These are phyloP conservation scores for Selenicereus undatus DNA, from an alignment of 148 eudicot genomes.

Conservation along the genomic window DNA sequence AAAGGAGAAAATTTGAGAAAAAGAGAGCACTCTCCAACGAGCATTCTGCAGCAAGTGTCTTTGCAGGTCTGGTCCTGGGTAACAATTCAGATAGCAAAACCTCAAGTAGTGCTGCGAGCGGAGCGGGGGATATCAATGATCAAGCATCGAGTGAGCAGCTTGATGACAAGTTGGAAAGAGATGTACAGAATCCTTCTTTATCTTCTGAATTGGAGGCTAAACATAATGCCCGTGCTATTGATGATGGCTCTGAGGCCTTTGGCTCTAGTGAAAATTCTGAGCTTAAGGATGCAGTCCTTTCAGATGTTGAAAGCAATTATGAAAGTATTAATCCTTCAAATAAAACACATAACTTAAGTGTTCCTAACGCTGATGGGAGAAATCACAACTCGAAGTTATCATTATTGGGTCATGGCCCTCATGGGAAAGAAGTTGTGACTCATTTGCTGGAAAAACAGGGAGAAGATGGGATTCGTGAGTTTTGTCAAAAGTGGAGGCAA, in stretches of 20 bases:
- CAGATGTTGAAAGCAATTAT: slow-evolving; percentile 25
- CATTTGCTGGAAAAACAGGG: slow-evolving; percentile 61
- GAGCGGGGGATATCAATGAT: slow-evolving; percentile 22
- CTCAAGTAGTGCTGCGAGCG: slow-evolving; percentile 10
- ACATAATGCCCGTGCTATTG: slow-evolving; percentile 12
- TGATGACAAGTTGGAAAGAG: slow-evolving; percentile 23
- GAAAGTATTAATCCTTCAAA: slow-evolving; percentile 22
- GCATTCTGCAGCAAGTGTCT: slow-evolving; percentile 21
- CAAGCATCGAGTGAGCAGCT: slow-evolving; percentile 27
- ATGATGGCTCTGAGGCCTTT: slow-evolving; percentile 9
- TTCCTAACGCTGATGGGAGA: slow-evolving; percentile 18
- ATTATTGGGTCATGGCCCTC: slow-evolving; percentile 96
- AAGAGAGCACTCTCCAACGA: slow-evolving; percentile 49
- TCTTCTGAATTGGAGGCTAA: slow-evolving; percentile 22
- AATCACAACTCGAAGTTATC: slow-evolving; percentile 56
- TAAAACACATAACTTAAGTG: slow-evolving; percentile 21
- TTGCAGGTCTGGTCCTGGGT: slow-evolving; percentile 24
- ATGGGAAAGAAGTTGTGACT: slow-evolving; percentile 81
- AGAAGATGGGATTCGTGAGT: slow-evolving; percentile 79
- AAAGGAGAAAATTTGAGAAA: slow-evolving; percentile 66
- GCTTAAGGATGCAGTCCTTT: slow-evolving; percentile 14
- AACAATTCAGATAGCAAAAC: slow-evolving; percentile 10
- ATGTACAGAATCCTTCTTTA: slow-evolving; percentile 18
- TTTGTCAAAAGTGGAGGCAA: slow-evolving; percentile 97
- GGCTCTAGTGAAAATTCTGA: slow-evolving; percentile 21